phyloP scores from a whole-genome alignment of 2,329 filamentous ascomycete species.

The Fusarium phyllophilum region DNA sequence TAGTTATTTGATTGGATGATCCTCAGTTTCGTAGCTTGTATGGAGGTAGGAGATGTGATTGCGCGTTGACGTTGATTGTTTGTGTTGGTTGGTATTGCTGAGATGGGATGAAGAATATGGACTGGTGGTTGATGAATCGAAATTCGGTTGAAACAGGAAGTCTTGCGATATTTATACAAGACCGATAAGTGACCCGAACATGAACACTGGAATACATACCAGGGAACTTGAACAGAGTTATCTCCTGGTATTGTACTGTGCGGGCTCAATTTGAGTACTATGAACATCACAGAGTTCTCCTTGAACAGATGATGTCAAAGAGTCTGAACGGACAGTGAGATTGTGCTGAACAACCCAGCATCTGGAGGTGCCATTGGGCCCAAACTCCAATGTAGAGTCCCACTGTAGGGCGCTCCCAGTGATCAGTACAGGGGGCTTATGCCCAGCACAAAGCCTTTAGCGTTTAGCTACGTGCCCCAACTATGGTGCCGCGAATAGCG shows the following conservation, averaged over 20 bases:
- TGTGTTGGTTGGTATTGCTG: not conserved
- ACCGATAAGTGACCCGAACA: not conserved
- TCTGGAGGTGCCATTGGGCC: not conserved
- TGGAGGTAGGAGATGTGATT: not conserved
- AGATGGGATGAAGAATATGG: not conserved
- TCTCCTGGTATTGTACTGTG: too few relatives aligned
- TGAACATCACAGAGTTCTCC: not conserved
- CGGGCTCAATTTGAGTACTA: accelerated
- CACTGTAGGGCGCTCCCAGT: too few relatives aligned
- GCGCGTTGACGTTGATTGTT: not conserved
- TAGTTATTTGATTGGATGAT: accelerated
- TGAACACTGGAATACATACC: accelerated
- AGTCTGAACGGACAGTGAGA: too few relatives aligned
- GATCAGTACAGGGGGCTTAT: not conserved
- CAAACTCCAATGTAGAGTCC: not conserved
- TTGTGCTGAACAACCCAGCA: not conserved
- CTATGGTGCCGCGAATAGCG: not conserved
- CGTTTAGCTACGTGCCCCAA: too few relatives aligned
- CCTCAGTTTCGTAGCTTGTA: not conserved
- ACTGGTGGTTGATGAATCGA: not conserved
- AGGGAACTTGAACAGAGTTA: not conserved
- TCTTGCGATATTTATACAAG: not conserved
- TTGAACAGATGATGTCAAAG: too few relatives aligned
- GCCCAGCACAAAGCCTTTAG: too few relatives aligned
- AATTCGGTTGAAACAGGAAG: not conserved